A percentile compares a stretch with the other conserved stretches of the same genome.
Conservation (phyloP, 768 basidiomycete genomes). For the Xanthoconium purpureum region DNA sequence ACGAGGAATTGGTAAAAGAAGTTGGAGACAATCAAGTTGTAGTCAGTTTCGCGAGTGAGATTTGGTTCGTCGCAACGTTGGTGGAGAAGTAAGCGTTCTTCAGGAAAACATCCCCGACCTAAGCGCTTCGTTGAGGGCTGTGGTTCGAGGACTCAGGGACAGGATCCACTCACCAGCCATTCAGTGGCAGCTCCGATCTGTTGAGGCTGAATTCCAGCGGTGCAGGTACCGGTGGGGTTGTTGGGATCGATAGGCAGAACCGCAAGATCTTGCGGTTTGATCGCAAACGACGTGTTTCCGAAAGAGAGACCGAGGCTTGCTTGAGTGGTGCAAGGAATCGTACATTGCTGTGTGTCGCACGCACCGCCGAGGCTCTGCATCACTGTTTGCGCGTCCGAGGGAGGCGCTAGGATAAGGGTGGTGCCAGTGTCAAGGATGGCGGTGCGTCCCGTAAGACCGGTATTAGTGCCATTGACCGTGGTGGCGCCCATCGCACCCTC, state of each 20-base stretch:
- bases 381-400: conserved; percentile 51
- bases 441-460: conserved; percentile 57
- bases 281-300: conserved; percentile 55
- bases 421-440: conserved; percentile 61
- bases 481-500: conserved; percentile 61
- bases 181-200: conserved; percentile 54
- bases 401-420: conserved; percentile 42
- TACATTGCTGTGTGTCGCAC: conserved; percentile 50
- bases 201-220: conserved; percentile 67
- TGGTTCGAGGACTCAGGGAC: not conserved
- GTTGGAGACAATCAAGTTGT: conserved; percentile 18
- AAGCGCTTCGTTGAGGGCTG: not conserved
- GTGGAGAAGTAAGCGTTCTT: conserved; percentile 77
- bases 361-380: conserved; percentile 58
- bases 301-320: conserved; percentile 55
- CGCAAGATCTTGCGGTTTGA: conserved; percentile 64
- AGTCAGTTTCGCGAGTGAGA: conserved; percentile 57
- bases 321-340: conserved; percentile 62
- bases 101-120: conserved; percentile 69
- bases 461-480: conserved; percentile 53
- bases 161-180: conserved; percentile 57
- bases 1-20: not conserved
- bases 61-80: conserved; percentile 52
- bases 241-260: conserved; percentile 52
- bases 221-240: conserved; percentile 56